Evolutionary conservation across 495 filamentous ascomycete genomes (phyloP), one percentile per base, ranked within the genome.

Genomic region (Penicillium silybi): DNA sequence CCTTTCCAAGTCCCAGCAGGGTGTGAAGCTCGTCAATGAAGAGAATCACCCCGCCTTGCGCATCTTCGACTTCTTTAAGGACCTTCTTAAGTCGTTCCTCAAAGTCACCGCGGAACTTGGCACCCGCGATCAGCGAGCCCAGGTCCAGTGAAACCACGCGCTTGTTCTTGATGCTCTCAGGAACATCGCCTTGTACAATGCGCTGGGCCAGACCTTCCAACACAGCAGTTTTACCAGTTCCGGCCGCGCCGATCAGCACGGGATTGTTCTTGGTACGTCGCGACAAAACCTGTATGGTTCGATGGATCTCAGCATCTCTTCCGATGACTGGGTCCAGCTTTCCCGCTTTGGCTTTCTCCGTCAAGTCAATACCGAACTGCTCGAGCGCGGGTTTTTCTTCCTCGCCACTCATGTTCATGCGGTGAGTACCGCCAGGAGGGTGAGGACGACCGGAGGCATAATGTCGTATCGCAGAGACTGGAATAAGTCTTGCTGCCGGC

Each of bases 321-420:
- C 93, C 93, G 67, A 98, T 97, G 6, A 97, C 90, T 1, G 93
- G 93, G 60, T 98, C 93, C 6, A 98, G 78, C 66, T 96, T 97
- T 41, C 93, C 93, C 22, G 84, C 86, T 62, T 79, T 89, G 23
- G 93, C 93, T 59, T 80, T 83, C 6, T 83, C 89, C 8, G 93
- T 97, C 46, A 98, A 76, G 66, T 98, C 92, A 48, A 95, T 76
- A 47, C 93, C 93, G 65, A 84, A 98, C 67, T 95, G 79, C 66
- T 97, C 92, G 26, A 97, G 67, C 1, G 93, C 90, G 6, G 89
- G 70, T 65, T 96, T 91, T 66, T 96, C 85, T 13, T 82, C 80
- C 60, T 86, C 79, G 35, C 83, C 88, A 27, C 90, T 82, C 50
- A 96, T 60, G 67, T 96, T 82, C 90, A 97, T 97, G 44, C 87